A percentile compares a stretch with the other conserved stretches of the same genome.
Evolutionary conservation across 129 eudicot genomes (phyloP).

Genomic region (Ambrosia artemisiifolia): DNA sequence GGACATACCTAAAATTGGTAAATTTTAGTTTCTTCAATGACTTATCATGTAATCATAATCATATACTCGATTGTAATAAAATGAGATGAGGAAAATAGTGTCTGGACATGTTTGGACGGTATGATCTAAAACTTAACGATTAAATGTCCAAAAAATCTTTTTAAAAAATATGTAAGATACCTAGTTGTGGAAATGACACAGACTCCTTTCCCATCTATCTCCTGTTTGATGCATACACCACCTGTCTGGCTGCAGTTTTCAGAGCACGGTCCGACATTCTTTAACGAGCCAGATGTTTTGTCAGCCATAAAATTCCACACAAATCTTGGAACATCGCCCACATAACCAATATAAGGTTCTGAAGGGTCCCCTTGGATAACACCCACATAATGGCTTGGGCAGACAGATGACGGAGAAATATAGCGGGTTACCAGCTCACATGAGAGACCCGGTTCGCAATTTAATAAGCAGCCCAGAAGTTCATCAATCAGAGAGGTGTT

Average conservation of each 20-base stretch:
- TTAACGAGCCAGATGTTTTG: constrained; percentile 51
- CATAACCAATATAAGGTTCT: constrained; percentile 51
- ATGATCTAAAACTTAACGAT: neutral
- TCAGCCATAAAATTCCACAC: constrained; percentile 88
- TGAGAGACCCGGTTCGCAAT: constrained; percentile 83
- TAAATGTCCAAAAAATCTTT: neutral
- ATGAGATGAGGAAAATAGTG: neutral
- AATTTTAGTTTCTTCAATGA: constrained; percentile 10
- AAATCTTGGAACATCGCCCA: constrained; percentile 78
- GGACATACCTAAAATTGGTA: constrained; percentile 60
- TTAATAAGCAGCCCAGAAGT: constrained; percentile 71
- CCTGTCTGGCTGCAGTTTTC: constrained; percentile 55
- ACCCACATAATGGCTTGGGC: constrained; percentile 95
- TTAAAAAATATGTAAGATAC: constrained; percentile 36
- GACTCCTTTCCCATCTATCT: constrained; percentile 73
- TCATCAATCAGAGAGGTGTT: constrained; percentile 74
- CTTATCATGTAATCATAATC: neutral
- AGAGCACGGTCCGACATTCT: constrained; percentile 54
- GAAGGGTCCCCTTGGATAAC: constrained; percentile 74
- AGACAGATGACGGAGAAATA: constrained; percentile 54
- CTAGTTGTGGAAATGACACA: constrained; percentile 86
- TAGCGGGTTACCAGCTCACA: constrained; percentile 71
- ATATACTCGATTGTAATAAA: neutral
- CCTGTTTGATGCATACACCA: constrained; percentile 66
- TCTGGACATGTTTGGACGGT: neutral